These are phyloP conservation scores for Xylaria nigripes DNA, from an alignment of 495 filamentous ascomycete species.

Conservation along the genomic window DNA sequence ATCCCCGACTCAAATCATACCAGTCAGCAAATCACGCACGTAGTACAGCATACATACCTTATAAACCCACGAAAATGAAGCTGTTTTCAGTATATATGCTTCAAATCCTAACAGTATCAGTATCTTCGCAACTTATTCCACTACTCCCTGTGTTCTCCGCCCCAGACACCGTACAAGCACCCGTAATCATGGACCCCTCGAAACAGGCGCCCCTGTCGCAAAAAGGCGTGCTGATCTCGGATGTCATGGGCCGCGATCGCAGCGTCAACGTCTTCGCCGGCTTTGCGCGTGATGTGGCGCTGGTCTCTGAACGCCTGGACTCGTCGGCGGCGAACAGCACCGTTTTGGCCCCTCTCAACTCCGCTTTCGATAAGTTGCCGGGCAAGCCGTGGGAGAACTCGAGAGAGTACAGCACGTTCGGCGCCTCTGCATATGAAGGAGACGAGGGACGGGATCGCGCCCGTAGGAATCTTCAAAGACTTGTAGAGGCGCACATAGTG, in stretches of 20 bases:
- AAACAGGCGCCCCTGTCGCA: slow-evolving; percentile 34
- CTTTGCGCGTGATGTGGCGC: slow-evolving; percentile 72
- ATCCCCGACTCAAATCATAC: no score
- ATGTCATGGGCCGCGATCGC: slow-evolving; percentile 75
- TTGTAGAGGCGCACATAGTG: slow-evolving; percentile 83
- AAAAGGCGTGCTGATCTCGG: slow-evolving; percentile 56
- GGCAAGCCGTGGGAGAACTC: slow-evolving; percentile 94
- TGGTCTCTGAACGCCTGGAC: slow-evolving; percentile 61
- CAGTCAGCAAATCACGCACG: no score
- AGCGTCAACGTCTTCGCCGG: slow-evolving; percentile 83
- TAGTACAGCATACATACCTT: background rate
- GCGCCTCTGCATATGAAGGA: slow-evolving; percentile 74
- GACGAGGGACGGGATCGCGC: slow-evolving; percentile 71
- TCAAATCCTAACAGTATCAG: slow-evolving; percentile 12
- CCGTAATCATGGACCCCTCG: slow-evolving; percentile 32
- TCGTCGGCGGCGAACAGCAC: slow-evolving; percentile 68
- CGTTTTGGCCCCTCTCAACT: slow-evolving; percentile 81
- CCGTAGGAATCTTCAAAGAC: slow-evolving; percentile 65
- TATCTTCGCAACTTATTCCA: slow-evolving; percentile 13
- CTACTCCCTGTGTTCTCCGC: slow-evolving; percentile 6
- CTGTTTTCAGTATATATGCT: slow-evolving; percentile 9
- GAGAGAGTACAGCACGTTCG: slow-evolving; percentile 64
- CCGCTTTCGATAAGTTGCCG: slow-evolving; percentile 66
- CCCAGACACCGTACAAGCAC: slow-evolving; percentile 19
- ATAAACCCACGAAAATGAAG: slow-evolving; percentile 14